These are phyloP conservation scores for Fusarium luffae DNA, from an alignment of 2,329 filamentous ascomycete species.

Conservation along the genomic window DNA sequence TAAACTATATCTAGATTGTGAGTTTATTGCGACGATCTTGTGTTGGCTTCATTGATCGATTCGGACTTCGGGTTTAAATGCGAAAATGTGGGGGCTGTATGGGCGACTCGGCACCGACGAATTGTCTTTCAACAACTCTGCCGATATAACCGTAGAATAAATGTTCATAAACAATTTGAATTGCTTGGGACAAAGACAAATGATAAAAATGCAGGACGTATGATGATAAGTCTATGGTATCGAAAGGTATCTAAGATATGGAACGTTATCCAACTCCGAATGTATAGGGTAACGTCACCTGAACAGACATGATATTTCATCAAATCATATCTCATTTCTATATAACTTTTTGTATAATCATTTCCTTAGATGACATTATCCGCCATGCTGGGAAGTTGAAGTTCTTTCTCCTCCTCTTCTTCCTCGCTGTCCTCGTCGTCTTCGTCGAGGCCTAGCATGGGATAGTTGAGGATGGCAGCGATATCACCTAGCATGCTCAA, in stretches of 20 bases:
- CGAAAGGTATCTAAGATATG: not conserved
- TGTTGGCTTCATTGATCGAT: not conserved
- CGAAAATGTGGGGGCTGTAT: not conserved
- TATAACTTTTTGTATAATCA: constrained; percentile 2
- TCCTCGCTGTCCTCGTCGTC: constrained; percentile 61
- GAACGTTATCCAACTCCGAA: no score
- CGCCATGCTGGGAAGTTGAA: constrained; percentile 8
- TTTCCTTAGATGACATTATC: constrained; percentile 50
- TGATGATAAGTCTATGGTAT: not conserved
- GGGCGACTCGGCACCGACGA: not conserved
- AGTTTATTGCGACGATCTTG: not conserved
- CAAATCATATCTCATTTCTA: constrained; percentile 21
- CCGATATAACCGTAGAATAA: not conserved
- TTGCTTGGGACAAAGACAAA: not conserved
- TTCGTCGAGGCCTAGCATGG: constrained; percentile 83
- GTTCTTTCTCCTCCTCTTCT: constrained; percentile 41
- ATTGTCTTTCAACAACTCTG: not conserved
- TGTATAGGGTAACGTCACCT: constrained; percentile 10
- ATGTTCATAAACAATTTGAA: not conserved
- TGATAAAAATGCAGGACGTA: not conserved
- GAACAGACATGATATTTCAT: not conserved
- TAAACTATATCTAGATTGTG: not conserved
- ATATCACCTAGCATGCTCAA: constrained; percentile 87
- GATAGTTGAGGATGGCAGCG: constrained; percentile 90
- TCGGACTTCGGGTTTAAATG: not conserved